Percentiles rank a stretch among this genome's conserved stretches.
Evolutionary conservation across 169 alveolate genomes (phyloP).

Genomic region (Cryptosporidium xiaoi): DNA sequence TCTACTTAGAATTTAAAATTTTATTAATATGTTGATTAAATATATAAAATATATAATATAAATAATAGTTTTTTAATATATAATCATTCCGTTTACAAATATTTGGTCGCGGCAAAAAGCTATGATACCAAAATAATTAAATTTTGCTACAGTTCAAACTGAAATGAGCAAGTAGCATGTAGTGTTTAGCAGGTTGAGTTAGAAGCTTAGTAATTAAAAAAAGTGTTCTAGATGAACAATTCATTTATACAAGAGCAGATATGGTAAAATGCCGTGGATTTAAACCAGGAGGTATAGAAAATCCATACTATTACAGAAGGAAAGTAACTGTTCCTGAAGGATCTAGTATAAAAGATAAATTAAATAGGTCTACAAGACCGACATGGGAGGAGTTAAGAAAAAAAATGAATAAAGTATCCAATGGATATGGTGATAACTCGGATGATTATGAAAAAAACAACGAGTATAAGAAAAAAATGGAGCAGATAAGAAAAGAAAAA

Average conservation of each 20-base stretch:
- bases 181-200: too few species aligned
- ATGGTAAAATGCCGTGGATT: constrained; percentile 72
- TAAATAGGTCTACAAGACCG: constrained; percentile 67
- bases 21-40: too few species aligned
- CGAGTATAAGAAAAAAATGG: constrained; percentile 37
- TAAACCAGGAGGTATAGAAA: constrained; percentile 72
- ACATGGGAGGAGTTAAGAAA: constrained; percentile 72
- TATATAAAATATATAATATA: too few species aligned
- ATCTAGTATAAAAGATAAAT: constrained; percentile 49
- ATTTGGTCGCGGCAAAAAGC: background rate
- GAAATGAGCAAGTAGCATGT: background rate
- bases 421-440: background rate
- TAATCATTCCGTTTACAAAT: too few species aligned
- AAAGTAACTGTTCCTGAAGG: constrained; percentile 32
- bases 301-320: constrained; percentile 39
- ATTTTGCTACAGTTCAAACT: background rate
- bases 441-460: constrained; percentile 8
- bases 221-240: background rate
- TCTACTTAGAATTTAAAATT: too few species aligned
- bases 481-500: constrained; percentile 52
- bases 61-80: too few species aligned
- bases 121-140: background rate
- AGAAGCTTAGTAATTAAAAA: background rate
- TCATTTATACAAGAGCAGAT: background rate
- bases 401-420: constrained; percentile 16